These are phyloP conservation scores for Botrytis porri DNA, from an alignment of 2,329 filamentous ascomycete genomes.

Conservation along the genomic window DNA sequence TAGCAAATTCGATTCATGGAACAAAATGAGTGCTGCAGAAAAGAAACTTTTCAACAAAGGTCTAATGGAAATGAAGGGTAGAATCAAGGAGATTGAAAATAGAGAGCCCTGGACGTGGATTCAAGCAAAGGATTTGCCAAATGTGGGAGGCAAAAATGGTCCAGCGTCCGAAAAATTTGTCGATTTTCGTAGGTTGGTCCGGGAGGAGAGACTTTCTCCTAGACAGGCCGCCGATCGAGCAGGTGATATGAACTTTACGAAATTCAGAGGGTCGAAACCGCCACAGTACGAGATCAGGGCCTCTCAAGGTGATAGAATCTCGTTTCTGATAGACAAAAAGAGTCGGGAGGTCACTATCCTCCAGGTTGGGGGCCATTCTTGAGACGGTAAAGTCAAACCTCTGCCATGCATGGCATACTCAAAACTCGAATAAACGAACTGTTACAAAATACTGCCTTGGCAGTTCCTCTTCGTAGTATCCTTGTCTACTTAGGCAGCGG, in stretches of 20 bases:
- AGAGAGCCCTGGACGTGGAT: not conserved
- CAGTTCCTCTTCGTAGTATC: too few relatives aligned
- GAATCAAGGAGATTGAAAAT: not conserved
- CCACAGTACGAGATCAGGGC: not conserved
- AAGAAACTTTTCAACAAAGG: too few relatives aligned
- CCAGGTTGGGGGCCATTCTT: not conserved
- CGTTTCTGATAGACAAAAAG: not conserved
- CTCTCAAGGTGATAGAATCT: not conserved
- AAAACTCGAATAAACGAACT: not conserved
- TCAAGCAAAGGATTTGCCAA: not conserved
- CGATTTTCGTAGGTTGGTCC: not conserved
- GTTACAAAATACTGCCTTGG: too few relatives aligned
- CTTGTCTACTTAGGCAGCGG: too few relatives aligned
- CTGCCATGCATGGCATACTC: not conserved
- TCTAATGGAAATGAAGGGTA: not conserved
- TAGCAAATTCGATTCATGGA: not conserved
- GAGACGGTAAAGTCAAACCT: not conserved
- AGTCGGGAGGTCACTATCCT: not conserved
- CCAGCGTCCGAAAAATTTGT: not conserved
- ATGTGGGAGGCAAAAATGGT: not conserved
- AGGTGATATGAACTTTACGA: not conserved
- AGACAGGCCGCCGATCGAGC: not conserved
- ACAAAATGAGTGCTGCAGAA: not conserved
- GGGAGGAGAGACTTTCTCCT: not conserved
- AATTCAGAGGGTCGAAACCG: not conserved